phyloP scores from a whole-genome alignment of 345 rosid genomes.

The Dovyalis caffra region DNA sequence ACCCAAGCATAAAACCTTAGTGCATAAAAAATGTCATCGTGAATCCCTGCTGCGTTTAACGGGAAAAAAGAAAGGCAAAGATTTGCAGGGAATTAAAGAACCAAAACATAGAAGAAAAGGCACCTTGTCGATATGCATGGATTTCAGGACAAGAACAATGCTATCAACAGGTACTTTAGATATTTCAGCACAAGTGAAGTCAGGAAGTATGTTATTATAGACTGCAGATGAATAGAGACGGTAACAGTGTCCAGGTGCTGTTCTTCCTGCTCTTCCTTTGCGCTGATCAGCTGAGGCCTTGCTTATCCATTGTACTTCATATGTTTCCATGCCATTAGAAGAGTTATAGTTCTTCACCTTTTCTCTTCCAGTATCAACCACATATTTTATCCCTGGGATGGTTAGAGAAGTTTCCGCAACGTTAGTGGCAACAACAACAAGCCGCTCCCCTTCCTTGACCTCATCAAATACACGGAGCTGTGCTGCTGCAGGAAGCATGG shows the following conservation, averaged over 20 bases:
- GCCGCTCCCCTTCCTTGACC: slow-evolving; percentile 74
- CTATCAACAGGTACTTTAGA: slow-evolving; percentile 79
- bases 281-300: slow-evolving; percentile 94
- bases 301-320: slow-evolving; percentile 82
- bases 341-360: slow-evolving; percentile 76
- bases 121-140: slow-evolving; percentile 80
- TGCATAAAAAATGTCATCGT: not conserved
- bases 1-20: not conserved
- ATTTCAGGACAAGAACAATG: slow-evolving; percentile 82
- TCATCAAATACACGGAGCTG: slow-evolving; percentile 81
- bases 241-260: slow-evolving; percentile 93
- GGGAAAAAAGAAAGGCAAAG: not conserved
- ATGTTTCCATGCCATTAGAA: slow-evolving; percentile 71
- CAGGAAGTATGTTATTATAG: slow-evolving; percentile 62
- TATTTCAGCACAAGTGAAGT: slow-evolving; percentile 81
- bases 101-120: slow-evolving; percentile 15
- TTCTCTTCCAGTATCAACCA: slow-evolving; percentile 91
- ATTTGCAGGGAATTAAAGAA: not conserved
- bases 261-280: slow-evolving; percentile 97
- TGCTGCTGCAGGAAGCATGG: slow-evolving; percentile 83
- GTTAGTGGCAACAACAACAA: slow-evolving; percentile 91
- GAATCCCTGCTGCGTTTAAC: not conserved
- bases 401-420: slow-evolving; percentile 96
- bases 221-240: slow-evolving; percentile 85
- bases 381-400: slow-evolving; percentile 91